Percentiles rank a stretch among this genome's conserved stretches.
Conservation (phyloP, 2,329 filamentous ascomycete genomes). For the Elsinoe fawcettii region DNA sequence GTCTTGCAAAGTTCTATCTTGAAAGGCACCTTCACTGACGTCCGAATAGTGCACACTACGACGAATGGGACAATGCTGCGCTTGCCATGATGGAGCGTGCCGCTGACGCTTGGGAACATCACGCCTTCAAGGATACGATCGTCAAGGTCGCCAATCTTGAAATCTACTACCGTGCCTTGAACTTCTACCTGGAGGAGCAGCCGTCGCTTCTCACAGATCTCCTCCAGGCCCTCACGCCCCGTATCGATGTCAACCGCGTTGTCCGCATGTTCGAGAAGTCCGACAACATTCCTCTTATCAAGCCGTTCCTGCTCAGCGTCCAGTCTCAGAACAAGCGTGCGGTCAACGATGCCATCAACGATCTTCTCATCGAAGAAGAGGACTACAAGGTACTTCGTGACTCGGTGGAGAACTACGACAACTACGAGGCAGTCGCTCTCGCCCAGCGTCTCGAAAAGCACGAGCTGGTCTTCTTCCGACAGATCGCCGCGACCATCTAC, state of each 20-base stretch:
- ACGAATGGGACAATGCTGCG: constrained; percentile 95
- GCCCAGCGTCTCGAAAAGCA: constrained; percentile 93
- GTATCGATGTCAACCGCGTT: constrained; percentile 97
- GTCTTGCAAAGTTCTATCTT: neutral
- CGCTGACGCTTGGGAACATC: constrained; percentile 97
- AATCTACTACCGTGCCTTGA: constrained; percentile 95
- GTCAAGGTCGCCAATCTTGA: constrained; percentile 97
- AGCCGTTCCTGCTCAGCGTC: constrained; percentile 95
- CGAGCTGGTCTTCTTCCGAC: constrained; percentile 96
- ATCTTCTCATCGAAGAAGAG: constrained; percentile 94
- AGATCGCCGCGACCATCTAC: constrained; percentile 97
- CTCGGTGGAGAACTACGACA: constrained; percentile 97
- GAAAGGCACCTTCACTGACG: neutral
- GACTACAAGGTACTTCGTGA: constrained; percentile 98
- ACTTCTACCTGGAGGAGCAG: constrained; percentile 97
- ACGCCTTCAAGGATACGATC: constrained; percentile 98
- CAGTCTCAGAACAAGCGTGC: constrained; percentile 96
- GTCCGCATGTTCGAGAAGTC: constrained; percentile 98
- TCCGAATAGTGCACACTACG: constrained; percentile 67
- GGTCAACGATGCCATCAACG: constrained; percentile 97
- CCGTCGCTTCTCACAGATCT: constrained; percentile 93
- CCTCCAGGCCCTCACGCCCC: constrained; percentile 79
- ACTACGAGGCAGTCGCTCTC: constrained; percentile 92
- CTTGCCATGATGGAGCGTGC: constrained; percentile 97
- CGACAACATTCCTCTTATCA: constrained; percentile 95